phyloP scores from a whole-genome alignment of 768 basidiomycete species.

The Suillus bovinus region DNA sequence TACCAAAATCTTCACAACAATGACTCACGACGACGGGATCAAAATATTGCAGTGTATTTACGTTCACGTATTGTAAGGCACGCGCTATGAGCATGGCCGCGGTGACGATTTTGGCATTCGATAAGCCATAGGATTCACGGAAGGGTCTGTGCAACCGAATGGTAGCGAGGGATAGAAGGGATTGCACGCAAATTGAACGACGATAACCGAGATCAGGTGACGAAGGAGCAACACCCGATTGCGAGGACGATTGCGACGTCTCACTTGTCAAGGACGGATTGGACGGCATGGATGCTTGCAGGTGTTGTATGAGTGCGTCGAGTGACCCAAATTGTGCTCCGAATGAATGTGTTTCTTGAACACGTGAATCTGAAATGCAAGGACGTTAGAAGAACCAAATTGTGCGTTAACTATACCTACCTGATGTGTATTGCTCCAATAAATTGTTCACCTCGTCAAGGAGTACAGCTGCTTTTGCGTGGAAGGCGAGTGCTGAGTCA shows the following conservation, averaged over 20 bases:
- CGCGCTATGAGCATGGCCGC: conserved; percentile 17
- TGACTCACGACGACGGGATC: conserved; percentile 15
- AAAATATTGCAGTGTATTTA: not conserved
- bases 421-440: conserved; percentile 25
- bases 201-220: not conserved
- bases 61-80: conserved; percentile 16
- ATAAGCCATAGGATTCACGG: conserved; percentile 14
- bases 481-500: conserved; percentile 14
- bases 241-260: not conserved
- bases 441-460: conserved; percentile 36
- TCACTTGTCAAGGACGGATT: not conserved
- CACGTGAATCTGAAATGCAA: not conserved
- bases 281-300: conserved; percentile 26
- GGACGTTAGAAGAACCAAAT: not conserved
- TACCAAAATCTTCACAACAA: conserved; percentile 1
- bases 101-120: conserved; percentile 18
- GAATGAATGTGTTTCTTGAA: conserved; percentile 39
- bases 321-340: conserved; percentile 45
- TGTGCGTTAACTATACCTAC: conserved; percentile 20
- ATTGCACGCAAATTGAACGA: not conserved
- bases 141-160: conserved; percentile 26
- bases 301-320: conserved; percentile 45
- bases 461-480: conserved; percentile 34
- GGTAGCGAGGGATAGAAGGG: conserved; percentile 22
- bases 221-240: not conserved